Percentiles rank a stretch among this genome's conserved stretches.
Conservation (phyloP, 139 green algal species). For the Chlamydomonas sp. region DNA sequence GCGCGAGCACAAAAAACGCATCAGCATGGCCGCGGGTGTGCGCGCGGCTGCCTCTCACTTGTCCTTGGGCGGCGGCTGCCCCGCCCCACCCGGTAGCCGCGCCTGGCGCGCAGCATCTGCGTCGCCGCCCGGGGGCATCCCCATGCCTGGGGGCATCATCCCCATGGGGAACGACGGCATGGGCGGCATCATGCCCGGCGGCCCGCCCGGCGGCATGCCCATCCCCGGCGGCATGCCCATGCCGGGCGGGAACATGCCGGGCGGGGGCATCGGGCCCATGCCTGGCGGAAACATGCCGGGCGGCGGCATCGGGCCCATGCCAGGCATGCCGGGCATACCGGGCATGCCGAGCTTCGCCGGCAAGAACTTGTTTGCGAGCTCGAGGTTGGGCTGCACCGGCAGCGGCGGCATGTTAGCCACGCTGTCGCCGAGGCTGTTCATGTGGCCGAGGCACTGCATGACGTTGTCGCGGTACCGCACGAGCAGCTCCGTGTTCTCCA, state of each 20-base stretch:
- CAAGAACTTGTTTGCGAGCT: slow-evolving; percentile 58
- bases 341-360: slow-evolving; percentile 21
- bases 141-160: background rate
- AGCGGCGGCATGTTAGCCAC: slow-evolving; percentile 81
- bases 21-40: too few species aligned
- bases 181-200: slow-evolving; percentile 11
- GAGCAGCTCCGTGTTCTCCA: slow-evolving; percentile 80
- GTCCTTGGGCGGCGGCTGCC: too few species aligned
- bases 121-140: slow-evolving; percentile 5
- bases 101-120: too few species aligned
- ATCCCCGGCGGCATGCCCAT: slow-evolving; percentile 23
- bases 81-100: too few species aligned
- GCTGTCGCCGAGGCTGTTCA: slow-evolving; percentile 57
- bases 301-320: background rate
- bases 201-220: background rate
- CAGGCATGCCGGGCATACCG: background rate
- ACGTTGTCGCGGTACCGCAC: slow-evolving; percentile 77
- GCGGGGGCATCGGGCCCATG: slow-evolving; percentile 13
- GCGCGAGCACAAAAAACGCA: too few species aligned
- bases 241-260: slow-evolving; percentile 7
- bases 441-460: slow-evolving; percentile 58
- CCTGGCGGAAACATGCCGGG: background rate
- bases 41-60: too few species aligned
- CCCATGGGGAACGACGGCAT: background rate
- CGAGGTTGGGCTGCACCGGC: slow-evolving; percentile 66